phyloP scores from a whole-genome alignment of 2,329 filamentous ascomycete species.

The Akanthomyces lecanii region DNA sequence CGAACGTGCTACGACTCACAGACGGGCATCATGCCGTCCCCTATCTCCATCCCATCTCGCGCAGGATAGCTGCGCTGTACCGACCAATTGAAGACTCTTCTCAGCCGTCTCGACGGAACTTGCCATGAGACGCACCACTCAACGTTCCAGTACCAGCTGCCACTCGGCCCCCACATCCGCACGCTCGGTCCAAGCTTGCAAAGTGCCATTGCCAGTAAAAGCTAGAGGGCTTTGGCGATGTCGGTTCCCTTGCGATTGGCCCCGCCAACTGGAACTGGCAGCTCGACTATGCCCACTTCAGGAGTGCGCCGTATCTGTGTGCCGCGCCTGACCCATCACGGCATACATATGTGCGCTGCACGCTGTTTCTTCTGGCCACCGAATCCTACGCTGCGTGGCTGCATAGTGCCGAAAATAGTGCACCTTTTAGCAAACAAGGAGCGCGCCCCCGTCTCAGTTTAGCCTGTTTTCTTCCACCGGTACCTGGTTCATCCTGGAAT shows the following conservation, averaged over 20 bases:
- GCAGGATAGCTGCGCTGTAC: neutral
- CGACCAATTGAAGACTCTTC: neutral
- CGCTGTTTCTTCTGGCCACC: neutral
- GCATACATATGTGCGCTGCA: neutral
- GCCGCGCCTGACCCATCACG: neutral
- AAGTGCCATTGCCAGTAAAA: neutral
- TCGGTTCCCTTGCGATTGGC: too few relatives aligned
- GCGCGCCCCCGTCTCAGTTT: constrained; percentile 3
- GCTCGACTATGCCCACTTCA: neutral
- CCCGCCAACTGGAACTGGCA: neutral
- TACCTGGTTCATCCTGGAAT: constrained; percentile 8
- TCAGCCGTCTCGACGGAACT: neutral
- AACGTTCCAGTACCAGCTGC: neutral
- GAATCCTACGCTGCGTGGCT: neutral
- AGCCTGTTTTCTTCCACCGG: neutral
- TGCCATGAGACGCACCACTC: neutral
- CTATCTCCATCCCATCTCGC: constrained; percentile 3
- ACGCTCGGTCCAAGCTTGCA: neutral
- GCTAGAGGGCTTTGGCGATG: neutral
- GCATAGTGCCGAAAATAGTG: constrained; percentile 3
- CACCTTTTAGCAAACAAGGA: neutral
- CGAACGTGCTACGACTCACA: constrained; percentile 3
- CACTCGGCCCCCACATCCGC: neutral
- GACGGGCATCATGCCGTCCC: neutral
- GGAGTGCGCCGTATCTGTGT: neutral